Conservation (phyloP, 2,329 filamentous ascomycete species). For the Intubia oerlemansii region DNA sequence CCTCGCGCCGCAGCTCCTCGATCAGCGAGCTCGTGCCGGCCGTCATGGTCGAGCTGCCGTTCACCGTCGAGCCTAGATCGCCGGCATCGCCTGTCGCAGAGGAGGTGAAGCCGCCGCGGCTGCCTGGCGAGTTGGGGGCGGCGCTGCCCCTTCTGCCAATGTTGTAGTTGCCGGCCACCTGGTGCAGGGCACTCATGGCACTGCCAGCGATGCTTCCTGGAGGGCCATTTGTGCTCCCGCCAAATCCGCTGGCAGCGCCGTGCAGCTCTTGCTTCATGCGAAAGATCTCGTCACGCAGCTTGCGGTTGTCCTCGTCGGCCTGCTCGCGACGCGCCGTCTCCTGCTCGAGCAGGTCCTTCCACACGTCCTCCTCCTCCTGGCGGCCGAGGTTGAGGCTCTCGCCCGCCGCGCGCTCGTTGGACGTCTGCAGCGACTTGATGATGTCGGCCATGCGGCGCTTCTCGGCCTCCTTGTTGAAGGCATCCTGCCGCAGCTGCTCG, state of each 20-base stretch:
- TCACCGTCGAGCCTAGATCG: slow-evolving; percentile 24
- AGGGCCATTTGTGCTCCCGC: too few relatives aligned
- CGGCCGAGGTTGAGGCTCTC: slow-evolving; percentile 21
- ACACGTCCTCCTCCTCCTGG: slow-evolving; percentile 58
- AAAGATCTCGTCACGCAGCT: slow-evolving; percentile 65
- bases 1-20: slow-evolving; percentile 50
- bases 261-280: slow-evolving; percentile 41
- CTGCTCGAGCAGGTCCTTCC: slow-evolving; percentile 84
- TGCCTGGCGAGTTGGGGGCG: slow-evolving; percentile 20
- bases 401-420: slow-evolving; percentile 28
- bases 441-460: slow-evolving; percentile 73
- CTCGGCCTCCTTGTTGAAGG: slow-evolving; percentile 59
- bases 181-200: slow-evolving; percentile 19
- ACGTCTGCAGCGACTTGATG: slow-evolving; percentile 37
- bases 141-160: too few relatives aligned
- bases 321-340: slow-evolving; percentile 80
- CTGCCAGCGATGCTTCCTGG: too few relatives aligned
- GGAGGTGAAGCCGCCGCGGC: background rate
- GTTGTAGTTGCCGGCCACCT: slow-evolving; percentile 46
- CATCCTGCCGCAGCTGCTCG: slow-evolving; percentile 61
- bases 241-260: slow-evolving; percentile 6
- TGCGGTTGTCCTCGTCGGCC: slow-evolving; percentile 71
- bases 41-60: slow-evolving; percentile 18
- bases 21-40: slow-evolving; percentile 45
- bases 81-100: slow-evolving; percentile 11